A percentile compares a stretch with the other conserved stretches of the same genome.
phyloP scores from a whole-genome alignment of 768 basidiomycete species.

The Mycena crocata region DNA sequence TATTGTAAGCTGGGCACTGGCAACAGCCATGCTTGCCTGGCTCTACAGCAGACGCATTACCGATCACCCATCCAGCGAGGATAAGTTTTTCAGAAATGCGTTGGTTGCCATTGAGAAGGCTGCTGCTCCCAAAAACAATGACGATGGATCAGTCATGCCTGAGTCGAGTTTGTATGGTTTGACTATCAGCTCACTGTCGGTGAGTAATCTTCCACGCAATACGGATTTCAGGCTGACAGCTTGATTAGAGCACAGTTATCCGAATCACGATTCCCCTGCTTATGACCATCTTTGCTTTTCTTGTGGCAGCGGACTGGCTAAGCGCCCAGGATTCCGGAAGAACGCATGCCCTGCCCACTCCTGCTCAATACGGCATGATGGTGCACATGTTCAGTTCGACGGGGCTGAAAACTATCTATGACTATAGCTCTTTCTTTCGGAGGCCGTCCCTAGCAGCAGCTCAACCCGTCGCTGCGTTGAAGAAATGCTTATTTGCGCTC shows the following conservation, averaged over 20 bases:
- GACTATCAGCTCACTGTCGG: conserved; percentile 7
- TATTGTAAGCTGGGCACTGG: conserved; percentile 4
- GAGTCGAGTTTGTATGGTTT: conserved; percentile 1
- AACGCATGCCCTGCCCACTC: conserved; percentile 1
- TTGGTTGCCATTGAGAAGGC: not conserved
- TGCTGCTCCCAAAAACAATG: not conserved
- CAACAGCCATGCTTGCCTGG: conserved; percentile 4
- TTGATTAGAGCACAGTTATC: not conserved
- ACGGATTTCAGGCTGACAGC: not conserved
- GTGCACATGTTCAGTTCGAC: conserved; percentile 1
- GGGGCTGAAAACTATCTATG: not conserved
- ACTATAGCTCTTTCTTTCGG: not conserved
- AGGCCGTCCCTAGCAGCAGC: not conserved
- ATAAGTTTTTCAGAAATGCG: not conserved
- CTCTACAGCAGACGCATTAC: not conserved
- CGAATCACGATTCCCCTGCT: not conserved
- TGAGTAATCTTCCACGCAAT: not conserved
- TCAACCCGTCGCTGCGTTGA: not conserved
- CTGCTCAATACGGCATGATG: conserved; percentile 10
- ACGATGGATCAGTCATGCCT: not conserved
- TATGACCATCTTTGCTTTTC: not conserved
- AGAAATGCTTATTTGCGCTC: not conserved
- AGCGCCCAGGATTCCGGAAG: not conserved
- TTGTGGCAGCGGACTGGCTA: conserved; percentile 7
- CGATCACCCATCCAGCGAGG: conserved; percentile 2